A percentile compares a stretch with the other conserved stretches of the same genome.
phyloP scores from a whole-genome alignment of 208 protist genomes.

The Leishmania aethiopica region DNA sequence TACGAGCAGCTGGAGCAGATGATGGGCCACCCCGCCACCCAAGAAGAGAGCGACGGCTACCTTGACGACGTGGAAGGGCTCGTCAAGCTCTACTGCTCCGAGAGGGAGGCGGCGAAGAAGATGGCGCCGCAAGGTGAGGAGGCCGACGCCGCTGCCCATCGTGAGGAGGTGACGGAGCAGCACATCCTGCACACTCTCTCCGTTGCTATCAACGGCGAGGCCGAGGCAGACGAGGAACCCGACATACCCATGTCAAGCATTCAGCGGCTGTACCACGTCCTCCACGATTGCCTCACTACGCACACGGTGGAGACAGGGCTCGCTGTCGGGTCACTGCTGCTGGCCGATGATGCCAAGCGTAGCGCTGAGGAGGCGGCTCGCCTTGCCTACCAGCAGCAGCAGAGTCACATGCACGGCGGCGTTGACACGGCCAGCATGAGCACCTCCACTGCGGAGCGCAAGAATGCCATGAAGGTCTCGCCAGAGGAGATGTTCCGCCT shows the following conservation, averaged over 20 bases:
- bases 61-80: slow-evolving; percentile 84
- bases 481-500: slow-evolving; percentile 90
- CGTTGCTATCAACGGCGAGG: slow-evolving; percentile 25
- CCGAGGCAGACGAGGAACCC: slow-evolving; percentile 33
- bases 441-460: slow-evolving; percentile 51
- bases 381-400: slow-evolving; percentile 42
- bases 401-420: slow-evolving; percentile 28
- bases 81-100: slow-evolving; percentile 53
- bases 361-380: slow-evolving; percentile 54
- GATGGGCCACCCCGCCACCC: slow-evolving; percentile 65
- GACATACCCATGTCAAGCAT: slow-evolving; percentile 61
- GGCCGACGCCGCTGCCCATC: slow-evolving; percentile 7
- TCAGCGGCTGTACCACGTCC: slow-evolving; percentile 51
- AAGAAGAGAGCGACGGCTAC: slow-evolving; percentile 70
- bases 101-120: slow-evolving; percentile 20
- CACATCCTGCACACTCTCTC: slow-evolving; percentile 27
- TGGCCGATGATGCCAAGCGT: slow-evolving; percentile 56
- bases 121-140: slow-evolving; percentile 7
- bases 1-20: slow-evolving; percentile 76
- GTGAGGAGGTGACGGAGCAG: slow-evolving; percentile 25
- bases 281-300: slow-evolving; percentile 47
- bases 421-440: slow-evolving; percentile 37
- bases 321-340: slow-evolving; percentile 61
- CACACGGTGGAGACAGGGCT: slow-evolving; percentile 48
- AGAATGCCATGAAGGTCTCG: slow-evolving; percentile 77